phyloP scores from a whole-genome alignment of 2,329 filamentous ascomycete genomes.

The Hymenoscyphus scutula region DNA sequence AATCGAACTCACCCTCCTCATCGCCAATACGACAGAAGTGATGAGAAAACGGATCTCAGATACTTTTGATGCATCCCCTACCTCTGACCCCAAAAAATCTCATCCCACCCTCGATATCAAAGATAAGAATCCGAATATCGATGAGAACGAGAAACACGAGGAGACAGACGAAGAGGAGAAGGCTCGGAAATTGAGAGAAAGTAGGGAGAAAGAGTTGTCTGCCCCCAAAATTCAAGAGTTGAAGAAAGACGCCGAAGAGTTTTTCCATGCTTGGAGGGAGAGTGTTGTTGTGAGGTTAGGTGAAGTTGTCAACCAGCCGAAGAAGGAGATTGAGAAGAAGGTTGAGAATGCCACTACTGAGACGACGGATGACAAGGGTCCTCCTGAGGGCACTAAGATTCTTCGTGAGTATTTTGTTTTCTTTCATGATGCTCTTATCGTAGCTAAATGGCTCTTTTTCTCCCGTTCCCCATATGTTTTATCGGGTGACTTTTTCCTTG shows the following conservation, averaged over 20 bases:
- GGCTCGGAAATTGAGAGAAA: conserved; percentile 32
- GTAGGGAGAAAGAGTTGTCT: conserved; percentile 49
- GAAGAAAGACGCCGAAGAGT: conserved; percentile 65
- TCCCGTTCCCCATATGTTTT: too few species aligned
- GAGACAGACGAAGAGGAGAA: conserved; percentile 36
- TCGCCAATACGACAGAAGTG: conserved; percentile 52
- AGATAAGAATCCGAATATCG: conserved; percentile 39
- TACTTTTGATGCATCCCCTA: conserved; percentile 46
- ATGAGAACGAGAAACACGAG: conserved; percentile 31
- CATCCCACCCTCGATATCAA: conserved; percentile 32
- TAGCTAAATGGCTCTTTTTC: too few species aligned
- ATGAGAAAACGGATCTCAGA: conserved; percentile 53
- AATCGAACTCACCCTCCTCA: conserved; percentile 49
- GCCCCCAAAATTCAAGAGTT: conserved; percentile 57
- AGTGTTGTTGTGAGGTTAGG: conserved; percentile 67
- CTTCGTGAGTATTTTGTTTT: conserved; percentile 30
- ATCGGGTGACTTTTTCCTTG: background rate
- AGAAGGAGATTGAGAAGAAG: conserved; percentile 39
- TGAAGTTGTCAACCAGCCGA: conserved; percentile 60
- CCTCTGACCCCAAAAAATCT: conserved; percentile 28
- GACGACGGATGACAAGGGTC: conserved; percentile 25
- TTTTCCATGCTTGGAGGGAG: conserved; percentile 80
- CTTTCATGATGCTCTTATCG: too few species aligned
- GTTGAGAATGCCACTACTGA: conserved; percentile 32
- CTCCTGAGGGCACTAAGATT: conserved; percentile 28